phyloP scores from a whole-genome alignment of 306 rosid genomes.

The Phaseolus lunatus region DNA sequence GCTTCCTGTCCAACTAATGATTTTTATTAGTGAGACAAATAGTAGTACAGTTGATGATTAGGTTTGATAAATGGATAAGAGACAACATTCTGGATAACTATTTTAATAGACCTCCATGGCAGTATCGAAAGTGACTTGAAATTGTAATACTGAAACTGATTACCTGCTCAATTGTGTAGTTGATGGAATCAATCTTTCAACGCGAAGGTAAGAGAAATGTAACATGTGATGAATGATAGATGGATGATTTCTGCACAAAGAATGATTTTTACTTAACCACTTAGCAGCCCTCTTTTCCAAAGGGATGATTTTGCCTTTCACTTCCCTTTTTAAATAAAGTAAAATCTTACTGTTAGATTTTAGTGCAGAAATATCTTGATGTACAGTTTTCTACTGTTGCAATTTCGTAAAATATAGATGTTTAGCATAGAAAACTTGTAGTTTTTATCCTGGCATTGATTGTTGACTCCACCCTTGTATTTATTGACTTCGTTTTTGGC shows the following conservation, averaged over 20 bases:
- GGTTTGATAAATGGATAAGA: slow-evolving; percentile 14
- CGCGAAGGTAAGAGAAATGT: not conserved
- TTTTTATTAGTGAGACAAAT: slow-evolving; percentile 12
- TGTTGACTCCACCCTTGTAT: slow-evolving; percentile 35
- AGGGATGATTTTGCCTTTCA: not conserved
- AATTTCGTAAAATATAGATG: slow-evolving; percentile 19
- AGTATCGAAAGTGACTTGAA: slow-evolving; percentile 28
- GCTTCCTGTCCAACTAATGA: slow-evolving; percentile 7
- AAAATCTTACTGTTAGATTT: slow-evolving; percentile 29
- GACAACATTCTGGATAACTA: not conserved
- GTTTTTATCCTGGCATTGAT: slow-evolving; percentile 5
- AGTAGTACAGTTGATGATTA: not conserved
- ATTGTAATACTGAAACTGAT: not conserved
- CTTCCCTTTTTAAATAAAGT: not conserved
- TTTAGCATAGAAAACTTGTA: not conserved
- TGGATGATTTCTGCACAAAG: slow-evolving; percentile 12
- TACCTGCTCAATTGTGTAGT: slow-evolving; percentile 26
- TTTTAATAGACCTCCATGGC: slow-evolving; percentile 18
- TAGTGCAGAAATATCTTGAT: slow-evolving; percentile 36
- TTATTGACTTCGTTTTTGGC: slow-evolving; percentile 54
- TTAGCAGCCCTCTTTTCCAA: slow-evolving; percentile 3
- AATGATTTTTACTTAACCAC: not conserved
- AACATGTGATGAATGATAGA: slow-evolving; percentile 7
- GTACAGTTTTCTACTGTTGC: slow-evolving; percentile 9
- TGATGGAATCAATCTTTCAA: not conserved